Base-by-base conservation (phyloP, 2,329 filamentous ascomycete genomes). In the Cadophora malorum region DNA sequence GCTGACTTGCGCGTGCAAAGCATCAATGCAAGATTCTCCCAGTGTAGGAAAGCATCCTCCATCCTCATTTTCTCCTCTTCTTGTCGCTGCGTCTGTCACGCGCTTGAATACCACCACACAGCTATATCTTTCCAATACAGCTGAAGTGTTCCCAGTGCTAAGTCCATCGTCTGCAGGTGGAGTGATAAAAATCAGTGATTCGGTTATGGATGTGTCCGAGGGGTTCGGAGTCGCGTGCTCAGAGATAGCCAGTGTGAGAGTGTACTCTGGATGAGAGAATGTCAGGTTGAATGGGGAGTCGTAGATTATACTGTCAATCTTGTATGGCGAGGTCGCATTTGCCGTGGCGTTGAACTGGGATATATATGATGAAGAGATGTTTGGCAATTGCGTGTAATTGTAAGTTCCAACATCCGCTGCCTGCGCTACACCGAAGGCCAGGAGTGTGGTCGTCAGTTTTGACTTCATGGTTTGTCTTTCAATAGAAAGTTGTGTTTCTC, bases 201-300 rank as follows among this genome's bases (percentile, higher is more conserved):
- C 12, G 14, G 52, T 56, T 6, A 9, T 6, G 16, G 16, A 8
- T 10, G 41, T 16, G 6, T 45, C 41, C 19, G 41, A 45, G 2
- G 41, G 3, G 31, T 56, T 19, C 35, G 35, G 25, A 9, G 28
- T 8, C 3, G 28, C 0, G 3, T 28, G 52, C 52, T 56, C 52
- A 10, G 52, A 56, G 3, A 56, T 56, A 1, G 31, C 52, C 16
- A 56, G 28, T 16, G 52, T 56, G 8, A 56, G 4, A 4, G 12
- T 56, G 28, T 56, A 56, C 14, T 33, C 28, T n/a, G 28, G 52
- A 14, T 56, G 52, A 0, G 10, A 6, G 10, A 28, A n/a, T 19
- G 52, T 56, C 28, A 56, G 52, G 28, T 56, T 56, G 52, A 56
- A 56, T n/a, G 52, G 52, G 19, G 52, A 56, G 31, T 56, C 52